Base-by-base conservation (phyloP, 306 rosid species). In the Senna siamea region DNA sequence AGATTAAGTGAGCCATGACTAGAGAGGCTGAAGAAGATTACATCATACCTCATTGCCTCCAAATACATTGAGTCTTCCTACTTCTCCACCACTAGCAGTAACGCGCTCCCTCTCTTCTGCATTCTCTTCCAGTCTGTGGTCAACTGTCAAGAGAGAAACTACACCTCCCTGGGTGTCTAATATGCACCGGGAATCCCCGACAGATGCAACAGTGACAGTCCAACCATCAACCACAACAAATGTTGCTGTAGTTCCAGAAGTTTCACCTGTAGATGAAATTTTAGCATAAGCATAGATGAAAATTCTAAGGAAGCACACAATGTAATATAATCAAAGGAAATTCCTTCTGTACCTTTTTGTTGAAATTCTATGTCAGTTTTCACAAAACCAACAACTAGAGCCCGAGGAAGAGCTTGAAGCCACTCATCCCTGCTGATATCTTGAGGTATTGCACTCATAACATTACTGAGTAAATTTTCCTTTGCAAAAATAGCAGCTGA, bases 51-150 rank as follows among this genome's bases (percentile, higher is more conserved):
- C 99, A 66, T 86, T 92, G 72, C 97, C 98, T 22, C 99, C 98
- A 78, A 80, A 95, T 20, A 95, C 86, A 79, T 92, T 95, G 53
- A 95, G 97, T 81, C 99, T 88, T 82, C 99, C 99, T 56, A 95
- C 99, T 88, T 95, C 99, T 37, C 99, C 99, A n/a, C 99, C 99
- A 68, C 99, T 95, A 17, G 99, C 99, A 76, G 98, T 95, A 43
- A 95, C 98, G 7, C 97, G 99, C 66, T 89, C 93, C 80, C 98
- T 89, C 89, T 94, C 98, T 79, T 94, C 96, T 68, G 18, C 95
- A 79, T 94, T 94, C 79, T 94, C 98, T 83, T 94, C 98, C 76
- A 91, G 87, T 79, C 98, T 87, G 78, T 94, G 97, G 79, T 94
- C 98, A 60, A 94, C 98, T 10, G 97, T 94, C 89, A 94, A 77